A percentile compares a stretch with the other conserved stretches of the same genome.
Conservation (phyloP, 2,329 filamentous ascomycete species). For the Parafenestella ontariensis region DNA sequence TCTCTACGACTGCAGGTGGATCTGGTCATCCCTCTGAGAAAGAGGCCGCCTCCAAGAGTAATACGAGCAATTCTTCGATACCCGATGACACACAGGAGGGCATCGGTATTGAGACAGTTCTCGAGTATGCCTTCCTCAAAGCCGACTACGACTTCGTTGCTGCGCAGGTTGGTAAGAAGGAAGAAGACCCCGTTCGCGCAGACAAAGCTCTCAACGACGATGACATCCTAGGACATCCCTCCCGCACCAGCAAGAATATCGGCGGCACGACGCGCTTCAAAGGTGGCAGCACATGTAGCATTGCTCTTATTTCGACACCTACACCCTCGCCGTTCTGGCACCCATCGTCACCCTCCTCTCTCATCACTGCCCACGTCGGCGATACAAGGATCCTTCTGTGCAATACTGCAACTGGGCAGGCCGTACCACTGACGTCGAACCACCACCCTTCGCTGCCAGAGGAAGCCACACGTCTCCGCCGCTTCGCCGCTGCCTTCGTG, state of each 20-base stretch:
- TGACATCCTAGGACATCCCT: constrained; percentile 76
- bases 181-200: constrained; percentile 70
- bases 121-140: constrained; percentile 91
- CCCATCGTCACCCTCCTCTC: constrained; percentile 80
- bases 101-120: constrained; percentile 74
- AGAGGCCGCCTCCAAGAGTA: constrained; percentile 35
- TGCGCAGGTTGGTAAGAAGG: constrained; percentile 83
- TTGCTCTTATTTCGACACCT: constrained; percentile 90
- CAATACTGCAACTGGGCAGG: constrained; percentile 80
- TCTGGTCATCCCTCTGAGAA: constrained; percentile 45
- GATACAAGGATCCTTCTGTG: constrained; percentile 92
- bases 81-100: constrained; percentile 44
- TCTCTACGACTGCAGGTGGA: constrained; percentile 59
- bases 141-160: constrained; percentile 94
- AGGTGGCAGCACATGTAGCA: constrained; percentile 89
- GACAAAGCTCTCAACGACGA: constrained; percentile 84
- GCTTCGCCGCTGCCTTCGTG: constrained; percentile 85
- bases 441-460: constrained; percentile 90
- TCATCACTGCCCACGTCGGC: constrained; percentile 89
- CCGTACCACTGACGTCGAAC: constrained; percentile 83
- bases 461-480: constrained; percentile 81
- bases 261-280: constrained; percentile 82
- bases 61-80: constrained; percentile 29
- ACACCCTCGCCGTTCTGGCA: constrained; percentile 96
- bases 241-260: constrained; percentile 63